Base-by-base conservation (phyloP, 129 eudicot species). In the Flaveria linearis region DNA sequence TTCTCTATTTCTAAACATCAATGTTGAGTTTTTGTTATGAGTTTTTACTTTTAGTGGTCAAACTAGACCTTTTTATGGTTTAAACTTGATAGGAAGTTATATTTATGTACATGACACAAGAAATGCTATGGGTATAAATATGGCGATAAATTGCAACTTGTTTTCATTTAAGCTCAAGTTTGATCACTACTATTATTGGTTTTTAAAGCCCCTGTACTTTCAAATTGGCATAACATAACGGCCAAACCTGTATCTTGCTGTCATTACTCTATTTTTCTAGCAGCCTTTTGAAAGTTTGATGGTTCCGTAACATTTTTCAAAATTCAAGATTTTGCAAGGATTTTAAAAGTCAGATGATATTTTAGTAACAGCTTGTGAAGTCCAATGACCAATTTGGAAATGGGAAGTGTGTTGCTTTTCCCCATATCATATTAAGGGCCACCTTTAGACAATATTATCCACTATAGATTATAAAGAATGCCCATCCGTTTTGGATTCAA, bases 41-140 rank as follows among this genome's bases (percentile, higher is more conserved):
- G 50, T 69, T 78, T 57, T 69, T 70, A 43, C 71, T 57, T 57
- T 64, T 18, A 50, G 1, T 50, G 23, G 53, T 52, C 53, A 49
- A 11, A 30, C 50, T 18, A 49, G 72, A 11, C 3, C 23, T 51
- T 63, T 47, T 28, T 75, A 49, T 17, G 50, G 62, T 76, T 64
- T 15, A 50, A 33, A 50, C 22, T 53, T 55, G 45, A 68, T 42
- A 17, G 36, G 39, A 53, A 5, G 25, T 10, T 36, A 33, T 33
- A 22, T 72, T 12, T 18, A 53, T 55, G 11, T 41, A 65, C 71
- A 67, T 33, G 51, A 67, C 50, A 41, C 50, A n/a, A 67, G 52
- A 41, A 33, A 7, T 16, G 46, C 69, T 30, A 33, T 64, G 22
- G 22, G 7, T 15, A 64, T 14, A 7, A 28, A 64, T 36, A 36